Base-by-base conservation (phyloP, 257 asterid genomes). In the Verbena officinalis region DNA sequence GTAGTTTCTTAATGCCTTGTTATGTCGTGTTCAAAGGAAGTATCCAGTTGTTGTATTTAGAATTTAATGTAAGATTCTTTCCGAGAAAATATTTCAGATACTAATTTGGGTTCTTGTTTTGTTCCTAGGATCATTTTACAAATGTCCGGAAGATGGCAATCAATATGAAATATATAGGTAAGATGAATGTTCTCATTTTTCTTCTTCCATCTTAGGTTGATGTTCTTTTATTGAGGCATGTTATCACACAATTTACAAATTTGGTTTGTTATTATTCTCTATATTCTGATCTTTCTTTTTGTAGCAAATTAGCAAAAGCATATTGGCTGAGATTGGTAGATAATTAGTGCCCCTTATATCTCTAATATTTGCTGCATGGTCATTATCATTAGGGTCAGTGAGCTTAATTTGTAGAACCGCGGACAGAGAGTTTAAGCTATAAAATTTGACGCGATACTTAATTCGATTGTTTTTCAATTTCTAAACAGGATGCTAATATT, bases 91-190 rank as follows among this genome's bases (percentile, higher is more conserved):
- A 27, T 27, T 27, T 27, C 2, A 27, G 2, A 2, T 27, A 27
- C 33, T 27, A 70, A 59, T 70, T 75, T 24, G 15, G 24, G 34
- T 59, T 46, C 54, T 51, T 54, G 64, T 68, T 65, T 70, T 62
- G 73, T 78, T 52, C 55, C 46, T 93, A 93, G 98, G 97, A 90
- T 78, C 89, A 93, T 72, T 93, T 93, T 78, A 82, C 95, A 9
- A 81, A 81, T 65, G 77, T 66, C 64, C 84, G 74, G 72, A 84
- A 81, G 83, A 85, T 77, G 96, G 77, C 78, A 23, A 64, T 89
- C 60, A 83, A 77, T 76, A 82, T 93, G 90, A 93, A 93, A 80
- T 93, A 89, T 78, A 90, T 93, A 75, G 98, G 98, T 93, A 84
- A 50, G 40, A 10, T 67, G 57, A 34, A 46, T 44, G 14, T 45